These are phyloP conservation scores for Fusarium sp. DNA, from an alignment of 2,329 filamentous ascomycete genomes.

Conservation along the genomic window DNA sequence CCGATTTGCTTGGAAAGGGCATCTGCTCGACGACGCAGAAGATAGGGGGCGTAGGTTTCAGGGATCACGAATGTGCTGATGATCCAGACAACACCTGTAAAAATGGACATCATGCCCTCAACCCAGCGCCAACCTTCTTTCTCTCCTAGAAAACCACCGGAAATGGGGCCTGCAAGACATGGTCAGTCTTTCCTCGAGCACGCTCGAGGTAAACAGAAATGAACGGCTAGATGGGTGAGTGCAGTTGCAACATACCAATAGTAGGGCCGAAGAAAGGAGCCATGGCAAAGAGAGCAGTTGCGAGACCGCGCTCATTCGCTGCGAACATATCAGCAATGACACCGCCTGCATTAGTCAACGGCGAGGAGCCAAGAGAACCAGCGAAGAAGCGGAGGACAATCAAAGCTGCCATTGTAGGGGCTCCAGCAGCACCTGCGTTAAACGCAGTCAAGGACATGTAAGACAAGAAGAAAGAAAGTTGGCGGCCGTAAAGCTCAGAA, in stretches of 20 bases:
- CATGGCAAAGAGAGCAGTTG: conserved; percentile 70
- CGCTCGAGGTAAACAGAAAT: too few relatives aligned
- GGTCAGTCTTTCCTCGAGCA: neutral
- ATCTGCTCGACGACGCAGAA: conserved; percentile 65
- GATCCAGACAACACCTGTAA: conserved; percentile 70
- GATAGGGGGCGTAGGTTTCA: conserved; percentile 70
- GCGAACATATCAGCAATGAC: conserved; percentile 74
- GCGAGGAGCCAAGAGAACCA: conserved; percentile 71
- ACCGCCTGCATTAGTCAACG: conserved; percentile 72
- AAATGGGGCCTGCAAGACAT: conserved; percentile 63
- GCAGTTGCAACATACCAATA: conserved; percentile 53
- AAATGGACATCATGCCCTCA: conserved; percentile 70
- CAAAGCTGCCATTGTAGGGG: conserved; percentile 68
- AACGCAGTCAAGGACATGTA: conserved; percentile 71
- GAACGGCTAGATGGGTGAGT: too few relatives aligned
- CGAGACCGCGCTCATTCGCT: conserved; percentile 66
- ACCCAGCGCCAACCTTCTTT: conserved; percentile 74
- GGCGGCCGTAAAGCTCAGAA: conserved; percentile 72
- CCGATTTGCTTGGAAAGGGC: conserved; percentile 65
- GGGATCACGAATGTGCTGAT: conserved; percentile 63
- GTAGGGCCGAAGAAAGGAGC: conserved; percentile 74
- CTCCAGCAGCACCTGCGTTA: conserved; percentile 69
- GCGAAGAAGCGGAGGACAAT: conserved; percentile 78
- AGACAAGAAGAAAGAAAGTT: conserved; percentile 69
- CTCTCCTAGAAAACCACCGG: conserved; percentile 72